Base-by-base conservation (phyloP, 352 stramenopile species). In the Globisporangium apiculatum region DNA sequence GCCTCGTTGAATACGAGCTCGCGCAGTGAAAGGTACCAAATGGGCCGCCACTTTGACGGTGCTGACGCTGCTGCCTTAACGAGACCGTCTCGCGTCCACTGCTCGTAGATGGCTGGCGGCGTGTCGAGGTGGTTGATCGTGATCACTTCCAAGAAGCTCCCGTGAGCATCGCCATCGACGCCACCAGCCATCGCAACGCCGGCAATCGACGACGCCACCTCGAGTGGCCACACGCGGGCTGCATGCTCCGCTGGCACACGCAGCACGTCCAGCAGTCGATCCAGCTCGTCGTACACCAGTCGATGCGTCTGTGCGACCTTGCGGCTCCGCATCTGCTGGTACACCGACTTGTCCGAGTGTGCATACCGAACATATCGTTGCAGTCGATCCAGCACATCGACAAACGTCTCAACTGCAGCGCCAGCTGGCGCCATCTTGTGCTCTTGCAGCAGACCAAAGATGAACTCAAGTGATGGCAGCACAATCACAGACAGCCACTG, bases 1-100 rank as follows among this genome's bases (percentile, higher is more conserved):
- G 6, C 12, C 17, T 53, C 49, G 4, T 53, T 61, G n/a, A 73
- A 53, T 35, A 67, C 54, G 7, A 73, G 51, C 3, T 49, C 45
- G 1, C 45, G 45, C 45, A 6, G 4, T 3, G 45, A 49, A 1
- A 49, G 45, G 45, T 24, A 49, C 45, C 45, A 49, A 0, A 1
- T 18, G 5, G 45, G 45, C 7, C 12, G 45, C n/a, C 40, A 43
- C 40, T 7, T 1, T 3, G 40, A 7, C 10, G 7, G 7, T 11
- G 10, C 40, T 43, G 40, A 12, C 7, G 45, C 2, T 18, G 45
- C 11, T 18, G 45, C 15, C 15, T 24, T 15, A 7, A 12, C 45
- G 15, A 49, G 45, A 7, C 45, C 45, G 7, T 7, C 45, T 49
- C 15, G 45, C 11, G 45, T 49, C 45, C 45, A 49, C 7, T 24